Evolutionary conservation across 2,329 filamentous ascomycete genomes (phyloP).

Genomic region (Catunica adiposa): DNA sequence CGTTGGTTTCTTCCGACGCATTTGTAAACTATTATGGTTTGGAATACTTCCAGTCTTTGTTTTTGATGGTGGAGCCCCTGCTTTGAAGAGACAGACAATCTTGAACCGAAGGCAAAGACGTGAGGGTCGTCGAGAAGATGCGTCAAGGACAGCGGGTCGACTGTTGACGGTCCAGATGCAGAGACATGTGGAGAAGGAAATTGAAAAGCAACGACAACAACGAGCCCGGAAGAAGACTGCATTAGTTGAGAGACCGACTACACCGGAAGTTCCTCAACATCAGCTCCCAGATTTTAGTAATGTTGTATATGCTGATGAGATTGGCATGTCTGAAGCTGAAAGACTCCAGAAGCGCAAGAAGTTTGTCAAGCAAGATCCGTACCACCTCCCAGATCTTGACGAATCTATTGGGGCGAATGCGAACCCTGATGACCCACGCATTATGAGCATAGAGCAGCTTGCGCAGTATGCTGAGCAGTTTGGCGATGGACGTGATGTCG

Average conservation of each 20-base stretch:
- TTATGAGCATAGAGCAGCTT: conserved; percentile 90
- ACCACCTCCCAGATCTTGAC: conserved; percentile 79
- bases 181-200: conserved; percentile 71
- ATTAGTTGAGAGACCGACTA: background rate
- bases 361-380: conserved; percentile 85
- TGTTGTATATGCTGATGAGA: conserved; percentile 80
- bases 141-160: conserved; percentile 76
- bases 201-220: conserved; percentile 39
- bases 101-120: conserved; percentile 58
- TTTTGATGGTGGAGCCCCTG: conserved; percentile 88
- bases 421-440: conserved; percentile 75
- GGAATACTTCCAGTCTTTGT: conserved; percentile 95
- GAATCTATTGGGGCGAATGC: conserved; percentile 72
- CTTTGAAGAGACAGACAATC: conserved; percentile 82
- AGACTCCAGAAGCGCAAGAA: conserved; percentile 48
- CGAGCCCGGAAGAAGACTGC: conserved; percentile 30
- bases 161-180: conserved; percentile 90
- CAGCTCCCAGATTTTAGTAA: conserved; percentile 50
- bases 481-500: conserved; percentile 78
- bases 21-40: conserved; percentile 94
- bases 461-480: conserved; percentile 91
- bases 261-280: conserved; percentile 22
- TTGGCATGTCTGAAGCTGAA: conserved; percentile 64
- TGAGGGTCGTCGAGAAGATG: conserved; percentile 86
- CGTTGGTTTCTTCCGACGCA: conserved; percentile 92